These are phyloP conservation scores for Huntiella bhutanensis DNA, from an alignment of 2,329 filamentous ascomycete species.

Conservation along the genomic window DNA sequence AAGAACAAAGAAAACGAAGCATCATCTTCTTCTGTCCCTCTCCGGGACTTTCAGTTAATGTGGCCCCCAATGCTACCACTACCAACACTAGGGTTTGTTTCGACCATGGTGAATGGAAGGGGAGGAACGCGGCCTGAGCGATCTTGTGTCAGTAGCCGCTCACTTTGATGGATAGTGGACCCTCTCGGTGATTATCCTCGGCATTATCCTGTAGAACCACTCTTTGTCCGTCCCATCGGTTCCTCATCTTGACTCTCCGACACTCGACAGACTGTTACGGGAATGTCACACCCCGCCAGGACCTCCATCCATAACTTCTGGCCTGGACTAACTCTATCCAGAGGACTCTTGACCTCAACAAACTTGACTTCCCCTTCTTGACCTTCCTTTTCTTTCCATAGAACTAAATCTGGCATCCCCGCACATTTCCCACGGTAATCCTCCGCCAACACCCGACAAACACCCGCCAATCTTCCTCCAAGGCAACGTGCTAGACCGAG, in stretches of 20 bases:
- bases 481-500: conserved; percentile 65
- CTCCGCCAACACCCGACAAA: conserved; percentile 90
- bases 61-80: no score
- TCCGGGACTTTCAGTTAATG: no score
- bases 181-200: no score
- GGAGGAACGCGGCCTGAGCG: no score
- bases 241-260: background rate
- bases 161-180: no score
- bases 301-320: conserved; percentile 96
- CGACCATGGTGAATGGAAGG: no score
- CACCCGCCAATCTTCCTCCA: conserved; percentile 53
- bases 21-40: no score
- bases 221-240: background rate
- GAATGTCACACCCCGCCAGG: conserved; percentile 37
- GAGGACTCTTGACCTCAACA: conserved; percentile 62
- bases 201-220: background rate
- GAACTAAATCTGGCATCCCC: conserved; percentile 78
- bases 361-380: conserved; percentile 49
- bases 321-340: conserved; percentile 87
- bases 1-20: no score
- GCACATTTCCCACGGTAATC: conserved; percentile 73
- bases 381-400: conserved; percentile 43
- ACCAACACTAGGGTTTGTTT: no score
- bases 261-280: background rate
- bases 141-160: no score